Conservation (phyloP, 306 rosid genomes). For the Medicago lupulina region DNA sequence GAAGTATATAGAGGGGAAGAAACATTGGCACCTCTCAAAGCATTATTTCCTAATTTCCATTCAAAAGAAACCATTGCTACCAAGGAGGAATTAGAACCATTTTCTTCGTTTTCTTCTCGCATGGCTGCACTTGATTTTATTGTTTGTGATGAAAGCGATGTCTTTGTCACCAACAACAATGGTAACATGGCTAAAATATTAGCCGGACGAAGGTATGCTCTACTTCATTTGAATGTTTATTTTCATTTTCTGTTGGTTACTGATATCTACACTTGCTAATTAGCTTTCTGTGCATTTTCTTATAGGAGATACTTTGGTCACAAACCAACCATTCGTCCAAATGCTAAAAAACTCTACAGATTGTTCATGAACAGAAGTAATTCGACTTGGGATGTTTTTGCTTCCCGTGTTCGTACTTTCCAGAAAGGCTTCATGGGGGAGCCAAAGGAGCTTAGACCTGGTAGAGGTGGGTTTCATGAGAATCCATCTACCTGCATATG, state of each 20-base stretch:
- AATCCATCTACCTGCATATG: constrained; percentile 93
- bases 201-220: constrained; percentile 87
- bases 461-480: constrained; percentile 97
- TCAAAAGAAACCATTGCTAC: constrained; percentile 89
- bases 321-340: constrained; percentile 98
- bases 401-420: constrained; percentile 70
- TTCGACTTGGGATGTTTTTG: constrained; percentile 90
- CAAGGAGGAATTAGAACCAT: constrained; percentile 79
- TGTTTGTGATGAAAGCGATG: constrained; percentile 95
- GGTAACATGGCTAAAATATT: constrained; percentile 98
- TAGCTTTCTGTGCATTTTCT: constrained; percentile 40
- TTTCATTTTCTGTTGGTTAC: constrained; percentile 13
- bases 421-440: constrained; percentile 98
- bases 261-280: constrained; percentile 25
- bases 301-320: constrained; percentile 95
- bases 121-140: constrained; percentile 99
- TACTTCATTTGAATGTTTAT: constrained; percentile 27
- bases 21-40: constrained; percentile 86
- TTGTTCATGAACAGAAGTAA: constrained; percentile 73
- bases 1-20: constrained; percentile 95
- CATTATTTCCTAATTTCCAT: constrained; percentile 86
- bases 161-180: constrained; percentile 96
- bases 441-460: constrained; percentile 91
- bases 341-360: constrained; percentile 86
- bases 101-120: constrained; percentile 94